These are phyloP conservation scores for Lathyrus aphaca DNA, from an alignment of 306 rosid genomes.

Conservation along the genomic window DNA sequence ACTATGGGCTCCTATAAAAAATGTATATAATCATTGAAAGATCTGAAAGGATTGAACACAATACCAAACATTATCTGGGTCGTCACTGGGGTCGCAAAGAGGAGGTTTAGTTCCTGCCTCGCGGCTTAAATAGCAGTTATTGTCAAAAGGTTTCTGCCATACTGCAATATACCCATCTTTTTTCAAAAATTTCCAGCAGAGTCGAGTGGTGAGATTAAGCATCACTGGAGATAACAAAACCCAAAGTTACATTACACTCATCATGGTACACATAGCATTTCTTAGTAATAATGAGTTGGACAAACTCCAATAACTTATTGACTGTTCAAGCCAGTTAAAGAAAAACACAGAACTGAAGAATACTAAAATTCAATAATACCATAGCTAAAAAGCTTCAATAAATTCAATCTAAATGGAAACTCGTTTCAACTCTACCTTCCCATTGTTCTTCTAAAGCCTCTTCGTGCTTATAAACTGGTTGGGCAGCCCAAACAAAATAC, in stretches of 20 bases:
- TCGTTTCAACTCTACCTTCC: conserved; percentile 63
- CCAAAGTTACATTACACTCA: conserved; percentile 22
- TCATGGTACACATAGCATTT: conserved; percentile 21
- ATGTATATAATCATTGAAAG: conserved; percentile 21
- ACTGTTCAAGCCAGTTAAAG: conserved; percentile 22
- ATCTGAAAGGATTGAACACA: conserved; percentile 36
- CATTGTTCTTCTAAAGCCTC: conserved; percentile 89
- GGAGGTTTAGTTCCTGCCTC: conserved; percentile 80
- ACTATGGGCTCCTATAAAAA: neutral
- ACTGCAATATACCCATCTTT: conserved; percentile 87
- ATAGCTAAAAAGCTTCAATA: conserved; percentile 19
- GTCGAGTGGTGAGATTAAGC: conserved; percentile 85
- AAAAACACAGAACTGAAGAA: conserved; percentile 3
- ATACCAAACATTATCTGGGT: conserved; percentile 91
- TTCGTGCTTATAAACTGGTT: conserved; percentile 97
- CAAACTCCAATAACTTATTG: conserved; percentile 26
- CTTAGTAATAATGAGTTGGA: conserved; percentile 13
- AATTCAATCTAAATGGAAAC: conserved; percentile 19
- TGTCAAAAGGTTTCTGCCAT: conserved; percentile 81
- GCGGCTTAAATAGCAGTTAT: conserved; percentile 73
- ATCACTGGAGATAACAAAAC: conserved; percentile 63
- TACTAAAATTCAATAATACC: neutral
- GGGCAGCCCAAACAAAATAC: conserved; percentile 99
- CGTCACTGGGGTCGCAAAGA: conserved; percentile 71
- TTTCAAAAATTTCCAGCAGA: conserved; percentile 88